Evolutionary conservation across 2,329 filamentous ascomycete species (phyloP).

Genomic region (Arachnopeziza araneosa): DNA sequence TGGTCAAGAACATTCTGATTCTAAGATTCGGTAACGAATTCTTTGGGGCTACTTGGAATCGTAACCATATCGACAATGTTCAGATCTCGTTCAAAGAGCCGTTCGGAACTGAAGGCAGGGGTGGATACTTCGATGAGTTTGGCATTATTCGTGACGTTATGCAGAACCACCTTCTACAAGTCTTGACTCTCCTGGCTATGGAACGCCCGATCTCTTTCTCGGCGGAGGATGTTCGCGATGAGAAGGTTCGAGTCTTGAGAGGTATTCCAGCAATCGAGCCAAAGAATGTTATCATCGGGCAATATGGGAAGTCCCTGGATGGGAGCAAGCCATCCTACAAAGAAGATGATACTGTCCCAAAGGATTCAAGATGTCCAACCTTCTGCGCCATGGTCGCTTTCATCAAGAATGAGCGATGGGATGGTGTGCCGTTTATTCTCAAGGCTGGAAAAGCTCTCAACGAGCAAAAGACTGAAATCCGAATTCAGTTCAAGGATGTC

Average conservation of each 20-base stretch:
- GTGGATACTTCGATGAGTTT: constrained; percentile 99
- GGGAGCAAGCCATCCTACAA: constrained; percentile 97
- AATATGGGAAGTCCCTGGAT: constrained; percentile 94
- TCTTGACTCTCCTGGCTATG: constrained; percentile 94
- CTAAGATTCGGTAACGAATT: constrained; percentile 98
- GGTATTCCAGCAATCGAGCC: constrained; percentile 93
- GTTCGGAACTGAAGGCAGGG: constrained; percentile 95
- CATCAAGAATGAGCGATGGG: constrained; percentile 99
- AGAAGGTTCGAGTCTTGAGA: constrained; percentile 94
- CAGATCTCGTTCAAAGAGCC: constrained; percentile 99
- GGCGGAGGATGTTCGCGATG: constrained; percentile 94
- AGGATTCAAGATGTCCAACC: constrained; percentile 94
- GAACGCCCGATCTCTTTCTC: constrained; percentile 98
- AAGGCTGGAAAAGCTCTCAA: constrained; percentile 99
- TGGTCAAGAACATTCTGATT: constrained; percentile 99
- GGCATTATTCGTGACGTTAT: constrained; percentile 99
- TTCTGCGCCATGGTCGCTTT: constrained; percentile 97
- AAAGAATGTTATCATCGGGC: constrained; percentile 99
- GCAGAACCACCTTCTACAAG: constrained; percentile 98
- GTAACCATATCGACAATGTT: constrained; percentile 98
- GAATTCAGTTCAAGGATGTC: constrained; percentile 99
- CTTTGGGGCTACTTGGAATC: constrained; percentile 97
- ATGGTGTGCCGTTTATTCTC: constrained; percentile 97
- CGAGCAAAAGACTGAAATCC: constrained; percentile 99
- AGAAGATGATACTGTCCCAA: constrained; percentile 96